These are phyloP conservation scores for Exophiala sp. DNA, from an alignment of 2,329 filamentous ascomycete species.

Conservation along the genomic window DNA sequence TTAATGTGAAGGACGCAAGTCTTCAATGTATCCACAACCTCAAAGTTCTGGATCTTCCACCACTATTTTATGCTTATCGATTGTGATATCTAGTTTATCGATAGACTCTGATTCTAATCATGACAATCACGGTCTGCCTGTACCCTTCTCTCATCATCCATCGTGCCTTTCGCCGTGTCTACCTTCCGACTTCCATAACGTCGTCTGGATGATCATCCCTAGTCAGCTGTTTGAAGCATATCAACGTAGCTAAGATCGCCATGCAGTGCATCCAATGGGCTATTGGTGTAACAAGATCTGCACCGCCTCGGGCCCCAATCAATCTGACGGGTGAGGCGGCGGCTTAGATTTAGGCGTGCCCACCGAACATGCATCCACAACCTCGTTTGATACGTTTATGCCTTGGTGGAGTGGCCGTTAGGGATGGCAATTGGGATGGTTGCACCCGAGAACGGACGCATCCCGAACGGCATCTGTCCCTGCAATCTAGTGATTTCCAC, in stretches of 20 bases:
- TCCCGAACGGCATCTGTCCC: not conserved
- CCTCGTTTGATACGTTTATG: conserved; percentile 4
- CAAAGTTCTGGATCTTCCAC: not conserved
- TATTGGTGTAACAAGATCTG: not conserved
- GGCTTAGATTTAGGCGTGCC: conserved; percentile 8
- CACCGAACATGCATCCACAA: too few species aligned
- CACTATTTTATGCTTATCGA: conserved; percentile 7
- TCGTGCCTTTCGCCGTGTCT: not conserved
- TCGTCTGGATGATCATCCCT: not conserved
- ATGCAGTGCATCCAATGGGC: conserved; percentile 15
- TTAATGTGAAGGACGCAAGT: conserved; percentile 20
- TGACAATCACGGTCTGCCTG: not conserved
- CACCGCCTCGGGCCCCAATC: conserved; percentile 19
- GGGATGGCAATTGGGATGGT: not conserved
- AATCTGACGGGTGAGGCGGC: conserved; percentile 19
- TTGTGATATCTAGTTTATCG: conserved; percentile 21
- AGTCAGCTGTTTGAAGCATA: not conserved
- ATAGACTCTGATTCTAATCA: conserved; percentile 5
- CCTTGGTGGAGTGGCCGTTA: not conserved
- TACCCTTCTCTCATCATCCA: not conserved
- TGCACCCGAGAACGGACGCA: not conserved
- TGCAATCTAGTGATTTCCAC: conserved; percentile 8
- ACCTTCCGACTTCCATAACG: not conserved
- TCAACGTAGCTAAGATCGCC: conserved; percentile 3
- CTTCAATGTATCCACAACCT: conserved; percentile 7